Evolutionary conservation across 2,329 filamentous ascomycete genomes (phyloP).

Genomic region (Lachnellula cervina): DNA sequence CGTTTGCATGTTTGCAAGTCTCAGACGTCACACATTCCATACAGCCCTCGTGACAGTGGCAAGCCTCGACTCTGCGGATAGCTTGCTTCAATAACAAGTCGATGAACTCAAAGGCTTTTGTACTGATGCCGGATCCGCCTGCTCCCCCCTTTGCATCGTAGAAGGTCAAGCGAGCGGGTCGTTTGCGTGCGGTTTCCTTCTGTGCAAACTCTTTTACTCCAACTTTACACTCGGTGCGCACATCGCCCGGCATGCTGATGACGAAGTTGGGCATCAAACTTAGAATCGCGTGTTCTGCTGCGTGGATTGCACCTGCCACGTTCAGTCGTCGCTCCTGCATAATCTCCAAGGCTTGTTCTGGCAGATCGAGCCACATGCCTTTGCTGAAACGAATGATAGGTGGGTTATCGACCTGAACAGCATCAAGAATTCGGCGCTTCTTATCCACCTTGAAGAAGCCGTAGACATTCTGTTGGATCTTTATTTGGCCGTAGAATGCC

Average conservation of each 20-base stretch:
- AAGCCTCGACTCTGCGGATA: conserved; percentile 68
- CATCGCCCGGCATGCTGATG: conserved; percentile 82
- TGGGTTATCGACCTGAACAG: conserved; percentile 87
- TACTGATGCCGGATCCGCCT: conserved; percentile 77
- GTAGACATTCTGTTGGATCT: conserved; percentile 83
- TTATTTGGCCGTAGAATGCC: conserved; percentile 82
- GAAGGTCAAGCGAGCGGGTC: conserved; percentile 84
- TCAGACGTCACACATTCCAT: conserved; percentile 86
- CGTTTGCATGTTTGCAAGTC: conserved; percentile 77
- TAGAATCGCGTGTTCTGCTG: conserved; percentile 87
- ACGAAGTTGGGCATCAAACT: conserved; percentile 87
- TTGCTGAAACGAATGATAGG: conserved; percentile 80
- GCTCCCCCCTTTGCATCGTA: conserved; percentile 92
- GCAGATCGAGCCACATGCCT: conserved; percentile 94
- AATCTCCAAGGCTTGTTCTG: conserved; percentile 71
- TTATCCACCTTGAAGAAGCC: conserved; percentile 98
- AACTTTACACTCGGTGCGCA: conserved; percentile 90
- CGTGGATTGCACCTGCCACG: conserved; percentile 85
- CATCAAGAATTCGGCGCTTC: conserved; percentile 79
- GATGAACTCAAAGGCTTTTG: conserved; percentile 90
- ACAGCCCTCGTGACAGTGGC: conserved; percentile 75
- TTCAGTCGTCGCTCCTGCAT: conserved; percentile 69
- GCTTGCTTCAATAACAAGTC: conserved; percentile 74
- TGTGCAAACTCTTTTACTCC: conserved; percentile 81
- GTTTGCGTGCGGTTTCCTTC: conserved; percentile 64